Base-by-base conservation (phyloP, 2,329 filamentous ascomycete species). In the Aureobasidium uvarum region DNA sequence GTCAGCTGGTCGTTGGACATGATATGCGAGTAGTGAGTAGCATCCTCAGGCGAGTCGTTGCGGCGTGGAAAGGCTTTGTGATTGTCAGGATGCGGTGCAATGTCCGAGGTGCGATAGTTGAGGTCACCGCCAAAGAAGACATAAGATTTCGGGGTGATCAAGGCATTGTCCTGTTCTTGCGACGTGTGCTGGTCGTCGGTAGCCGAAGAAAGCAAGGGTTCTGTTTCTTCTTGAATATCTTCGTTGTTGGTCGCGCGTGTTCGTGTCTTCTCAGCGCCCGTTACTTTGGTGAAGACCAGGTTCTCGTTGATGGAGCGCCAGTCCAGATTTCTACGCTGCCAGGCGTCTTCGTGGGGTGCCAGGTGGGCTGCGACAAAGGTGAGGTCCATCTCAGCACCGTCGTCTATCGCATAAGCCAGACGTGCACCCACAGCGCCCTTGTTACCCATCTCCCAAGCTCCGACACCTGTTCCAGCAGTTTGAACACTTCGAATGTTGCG, bases 341-440 rank as follows among this genome's bases (percentile, higher is more conserved):
- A 79, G 52, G 88, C 90, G 78, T 86, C 85, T 77, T 99, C 95
- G 86, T 92, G 91, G 7, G 94, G 90, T 0, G 93, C 91, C 65
- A 98, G 81, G 77, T 99, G 95, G 14, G 92, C 91, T 45, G 91
- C 87, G 46, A 96, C 88, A 74, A 98, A 95, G 0, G 92, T 96
- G 64, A 97, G 76, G 71, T 90, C 85, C 31, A 89, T 84, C 5
- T 72, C 73, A 4, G 79, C 75, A 46, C 80, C 78, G 6, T 56
- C 45, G 72, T 72, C 20, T 77, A 72, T 71, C 89, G 77, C 71
- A 71, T 91, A 89, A 16, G 86, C 82, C 50, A 95, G 77, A 39
- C 92, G 84, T 67, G 94, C 82, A 0, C 89, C 95, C 0, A 96
- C 89, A 3, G 92, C 94, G 36, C 94, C 95, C 78, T 99, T 99